These are phyloP conservation scores for Conticribra guillardii DNA, from an alignment of 108 stramenopile species.

Conservation along the genomic window DNA sequence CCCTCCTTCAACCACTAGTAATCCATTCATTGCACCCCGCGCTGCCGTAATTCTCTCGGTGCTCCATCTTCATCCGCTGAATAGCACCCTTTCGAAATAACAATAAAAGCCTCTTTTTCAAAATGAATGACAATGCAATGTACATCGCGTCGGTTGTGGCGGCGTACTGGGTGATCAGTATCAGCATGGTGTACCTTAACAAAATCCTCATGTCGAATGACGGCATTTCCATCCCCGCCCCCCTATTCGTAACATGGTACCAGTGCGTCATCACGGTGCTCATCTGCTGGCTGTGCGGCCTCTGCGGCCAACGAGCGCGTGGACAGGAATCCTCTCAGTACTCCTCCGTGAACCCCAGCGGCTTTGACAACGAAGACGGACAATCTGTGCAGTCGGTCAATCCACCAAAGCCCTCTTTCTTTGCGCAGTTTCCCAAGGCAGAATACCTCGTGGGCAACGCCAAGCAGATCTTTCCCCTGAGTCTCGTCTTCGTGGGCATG, in stretches of 20 bases:
- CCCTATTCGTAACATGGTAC: conserved; percentile 96
- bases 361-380: conserved; percentile 10
- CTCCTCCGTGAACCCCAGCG: conserved; percentile 32
- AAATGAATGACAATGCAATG: conserved; percentile 37
- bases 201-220: conserved; percentile 88
- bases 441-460: conserved; percentile 65
- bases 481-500: conserved; percentile 93
- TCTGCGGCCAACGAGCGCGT: conserved; percentile 56
- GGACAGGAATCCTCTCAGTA: conserved; percentile 27
- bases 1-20: too few relatives aligned
- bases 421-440: conserved; percentile 87
- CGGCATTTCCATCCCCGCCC: conserved; percentile 82
- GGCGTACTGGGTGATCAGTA: conserved; percentile 73
- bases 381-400: neutral
- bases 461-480: conserved; percentile 75
- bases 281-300: conserved; percentile 86
- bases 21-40: too few relatives aligned
- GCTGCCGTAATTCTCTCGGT: too few relatives aligned
- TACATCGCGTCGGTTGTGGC: conserved; percentile 66
- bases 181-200: conserved; percentile 94
- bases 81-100: too few relatives aligned
- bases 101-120: too few relatives aligned
- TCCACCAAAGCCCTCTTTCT: conserved; percentile 64
- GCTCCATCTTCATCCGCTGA: too few relatives aligned
- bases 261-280: conserved; percentile 90